phyloP scores from a whole-genome alignment of 1,139 yeast species.

The Saccharomyces uvarum region DNA sequence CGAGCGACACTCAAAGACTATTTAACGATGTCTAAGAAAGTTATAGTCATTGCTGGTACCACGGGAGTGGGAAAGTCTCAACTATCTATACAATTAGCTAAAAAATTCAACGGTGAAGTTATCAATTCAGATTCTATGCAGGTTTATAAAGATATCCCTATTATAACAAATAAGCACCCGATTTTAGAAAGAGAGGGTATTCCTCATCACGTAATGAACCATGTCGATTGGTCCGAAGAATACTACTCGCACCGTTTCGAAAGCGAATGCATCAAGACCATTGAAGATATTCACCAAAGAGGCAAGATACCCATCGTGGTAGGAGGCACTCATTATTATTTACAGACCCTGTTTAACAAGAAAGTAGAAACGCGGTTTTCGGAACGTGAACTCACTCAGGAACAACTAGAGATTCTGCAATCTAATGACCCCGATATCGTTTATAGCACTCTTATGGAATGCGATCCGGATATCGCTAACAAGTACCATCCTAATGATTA shows the following conservation, averaged over 20 bases:
- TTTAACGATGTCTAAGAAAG: conserved; percentile 15
- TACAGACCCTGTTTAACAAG: conserved; percentile 60
- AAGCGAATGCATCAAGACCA: conserved; percentile 49
- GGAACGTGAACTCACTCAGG: conserved; percentile 31
- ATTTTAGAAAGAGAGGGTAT: conserved; percentile 62
- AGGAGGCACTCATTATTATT: conserved; percentile 94
- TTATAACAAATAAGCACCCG: conserved; percentile 90
- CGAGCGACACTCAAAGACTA: neutral
- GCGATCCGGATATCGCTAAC: conserved; percentile 67
- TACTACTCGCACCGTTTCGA: conserved; percentile 79
- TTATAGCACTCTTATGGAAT: conserved; percentile 39
- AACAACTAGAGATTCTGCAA: conserved; percentile 42
- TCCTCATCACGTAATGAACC: conserved; percentile 82
- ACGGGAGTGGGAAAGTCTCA: conserved; percentile 98
- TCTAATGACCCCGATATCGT: conserved; percentile 51
- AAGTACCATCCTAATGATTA: conserved; percentile 91
- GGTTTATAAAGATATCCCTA: conserved; percentile 64
- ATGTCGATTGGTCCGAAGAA: conserved; percentile 71
- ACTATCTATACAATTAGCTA: conserved; percentile 68
- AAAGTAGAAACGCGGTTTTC: conserved; percentile 18
- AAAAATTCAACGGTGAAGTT: conserved; percentile 73
- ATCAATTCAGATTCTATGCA: conserved; percentile 98
- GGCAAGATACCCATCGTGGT: conserved; percentile 81
- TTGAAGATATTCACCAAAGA: conserved; percentile 56
- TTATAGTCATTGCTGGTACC: conserved; percentile 81